Evolutionary conservation across 768 basidiomycete species (phyloP), one percentile per base, ranked within the genome.

Genomic region (Mycena filopes): DNA sequence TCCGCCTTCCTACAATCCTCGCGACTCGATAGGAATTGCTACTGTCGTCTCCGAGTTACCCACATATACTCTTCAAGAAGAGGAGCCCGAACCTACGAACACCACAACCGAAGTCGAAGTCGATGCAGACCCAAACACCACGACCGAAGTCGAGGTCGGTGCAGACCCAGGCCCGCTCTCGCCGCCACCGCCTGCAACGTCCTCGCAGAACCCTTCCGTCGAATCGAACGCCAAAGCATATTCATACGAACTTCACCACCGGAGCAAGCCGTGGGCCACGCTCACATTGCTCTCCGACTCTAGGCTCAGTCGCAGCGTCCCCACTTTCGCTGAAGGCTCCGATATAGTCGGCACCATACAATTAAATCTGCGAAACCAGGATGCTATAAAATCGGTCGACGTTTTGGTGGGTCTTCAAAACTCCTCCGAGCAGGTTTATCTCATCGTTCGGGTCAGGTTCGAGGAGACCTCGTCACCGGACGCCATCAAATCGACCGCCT

Each of bases 241-340:
- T 45, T 45, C 57, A n/a, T 59, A 47, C 26, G 66, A 67, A 28
- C 47, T 67, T 25, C 58, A 54, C 38, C 25, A 21, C 29, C 29
- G 49, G 28, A n/a, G 26, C 56, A 63, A 63, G 29, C 43, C 66
- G 21, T 59, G 56, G 66, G 57, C 56, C 5, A 62, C 40, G 13
- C 49, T 67, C 20, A 62, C 60, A 13, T 25, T 67, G 23, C 55
- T 53, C 9, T 60, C 20, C 1, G 43, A 67, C 15, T 43, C 60
- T 29, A 28, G 45, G 12, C 56, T 63, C 48, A 62, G 61, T 31
- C 61, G 66, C 26, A 42, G 33, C n/a, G 48, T 25, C 11, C 45
- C 66, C 13, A 54, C 47, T 28, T 67, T 67, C 26, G 1, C 59
- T n/a, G 56, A 60, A 43, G 66, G 66, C 5, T 53, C 56, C 4